A percentile compares a stretch with the other conserved stretches of the same genome.
phyloP scores from a whole-genome alignment of 345 rosid species.

The Tarenaya hassleriana region DNA sequence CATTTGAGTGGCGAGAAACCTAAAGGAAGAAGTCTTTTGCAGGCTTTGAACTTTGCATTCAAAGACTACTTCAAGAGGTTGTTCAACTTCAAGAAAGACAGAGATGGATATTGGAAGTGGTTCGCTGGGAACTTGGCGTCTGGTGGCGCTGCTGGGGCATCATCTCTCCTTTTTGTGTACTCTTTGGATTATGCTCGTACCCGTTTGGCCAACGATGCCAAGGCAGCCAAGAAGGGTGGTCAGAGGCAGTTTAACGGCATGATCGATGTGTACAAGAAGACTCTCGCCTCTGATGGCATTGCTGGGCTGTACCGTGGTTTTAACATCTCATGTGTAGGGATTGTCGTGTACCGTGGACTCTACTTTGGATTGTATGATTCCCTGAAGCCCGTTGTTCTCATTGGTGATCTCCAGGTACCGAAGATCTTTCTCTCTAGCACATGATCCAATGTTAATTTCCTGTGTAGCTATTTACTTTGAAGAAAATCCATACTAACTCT shows the following conservation, averaged over 20 bases:
- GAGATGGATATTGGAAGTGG: no score
- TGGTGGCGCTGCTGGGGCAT: conserved; percentile 60
- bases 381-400: conserved; percentile 50
- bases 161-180: conserved; percentile 49
- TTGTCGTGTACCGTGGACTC: conserved; percentile 49
- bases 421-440: background rate
- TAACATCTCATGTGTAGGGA: conserved; percentile 45
- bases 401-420: conserved; percentile 42
- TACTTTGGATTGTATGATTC: conserved; percentile 68
- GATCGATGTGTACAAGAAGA: conserved; percentile 53
- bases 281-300: no score
- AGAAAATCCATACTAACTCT: background rate
- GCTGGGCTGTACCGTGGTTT: conserved; percentile 64
- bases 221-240: conserved; percentile 45
- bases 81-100: no score
- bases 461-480: background rate
- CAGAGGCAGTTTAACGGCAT: conserved; percentile 56
- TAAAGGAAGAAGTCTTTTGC: background rate
- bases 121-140: conserved; percentile 65
- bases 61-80: conserved; percentile 47
- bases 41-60: conserved; percentile 57
- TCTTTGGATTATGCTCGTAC: conserved; percentile 52
- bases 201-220: conserved; percentile 46
- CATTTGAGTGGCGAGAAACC: no score
- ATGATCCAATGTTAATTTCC: background rate